Base-by-base conservation (phyloP, 2,329 filamentous ascomycete genomes). In the Fonsecaea monophora region DNA sequence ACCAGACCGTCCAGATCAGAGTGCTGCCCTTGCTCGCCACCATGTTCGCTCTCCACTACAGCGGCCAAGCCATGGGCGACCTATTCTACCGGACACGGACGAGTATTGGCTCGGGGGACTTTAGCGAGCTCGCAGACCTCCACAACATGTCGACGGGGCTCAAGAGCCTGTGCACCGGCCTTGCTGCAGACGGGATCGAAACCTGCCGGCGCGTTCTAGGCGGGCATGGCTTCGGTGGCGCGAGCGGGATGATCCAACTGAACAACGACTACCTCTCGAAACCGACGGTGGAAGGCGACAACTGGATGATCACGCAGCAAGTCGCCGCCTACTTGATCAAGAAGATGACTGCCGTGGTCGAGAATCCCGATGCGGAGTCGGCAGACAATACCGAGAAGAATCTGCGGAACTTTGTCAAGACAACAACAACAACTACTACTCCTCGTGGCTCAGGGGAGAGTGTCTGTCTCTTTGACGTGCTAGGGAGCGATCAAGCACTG, bases 231-330 rank as follows among this genome's bases (percentile, higher is more conserved):
- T 85, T 84, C 68, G 81, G 82, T 3, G 82, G 81, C 15, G 80
- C 79, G 1, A 84, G 81, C 70, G 83, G 83, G 1, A 77, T 85
- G 25, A 80, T 85, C 4, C 81, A 82, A 13, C 90, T 86, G 84
- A 92, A 92, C 73, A 84, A 89, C 32, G 90, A 92, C 76, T 92
- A 92, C 75, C 82, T 92, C 1, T 89, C 90, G 12, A 90, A 86
- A 0, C 78, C 82, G 10, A 91, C 89, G 5, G 90, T 88, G 87
- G 90, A 92, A 76, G 90, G 90, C 53, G 90, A 92, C 79, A 92
- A 91, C 81, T 92, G 90, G 80, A 92, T 92, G 90, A 82, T 92
- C 66, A 91, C 89, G 8, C 90, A 92, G 77, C 90, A 92, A 78
- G 89, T 92, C 2, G 89, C 89, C 2, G 85, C 89, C 66, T 92